phyloP scores from a whole-genome alignment of 495 filamentous ascomycete species.

The Cercophora newfieldiana region DNA sequence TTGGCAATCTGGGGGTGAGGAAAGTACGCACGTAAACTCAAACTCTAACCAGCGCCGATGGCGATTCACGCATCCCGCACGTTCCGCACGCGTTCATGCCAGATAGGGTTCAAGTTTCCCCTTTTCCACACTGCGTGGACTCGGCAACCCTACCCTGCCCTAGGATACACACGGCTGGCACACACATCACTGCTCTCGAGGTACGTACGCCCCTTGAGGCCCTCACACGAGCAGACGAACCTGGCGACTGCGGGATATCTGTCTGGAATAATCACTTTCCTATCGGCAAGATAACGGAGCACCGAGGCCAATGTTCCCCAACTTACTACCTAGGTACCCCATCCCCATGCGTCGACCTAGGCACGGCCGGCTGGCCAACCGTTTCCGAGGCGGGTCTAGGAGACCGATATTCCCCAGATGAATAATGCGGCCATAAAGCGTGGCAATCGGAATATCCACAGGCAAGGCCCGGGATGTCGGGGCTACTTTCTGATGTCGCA shows the following conservation, averaged over 20 bases:
- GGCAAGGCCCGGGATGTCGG: not conserved
- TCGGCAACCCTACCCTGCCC: not conserved
- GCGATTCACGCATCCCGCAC: not conserved
- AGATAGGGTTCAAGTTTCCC: not conserved
- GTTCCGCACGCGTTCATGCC: not conserved
- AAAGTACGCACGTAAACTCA: conserved; percentile 7
- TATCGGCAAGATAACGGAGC: not conserved
- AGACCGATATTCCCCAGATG: conserved; percentile 10
- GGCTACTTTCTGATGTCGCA: not conserved
- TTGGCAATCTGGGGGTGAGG: not conserved
- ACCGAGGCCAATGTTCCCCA: not conserved
- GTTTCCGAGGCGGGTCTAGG: conserved; percentile 1
- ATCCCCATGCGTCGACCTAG: no score
- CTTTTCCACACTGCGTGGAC: not conserved
- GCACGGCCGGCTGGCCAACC: not conserved
- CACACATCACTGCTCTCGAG: not conserved
- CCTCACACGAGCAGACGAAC: not conserved
- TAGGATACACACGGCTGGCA: no score
- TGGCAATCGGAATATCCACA: not conserved
- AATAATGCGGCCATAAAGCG: no score
- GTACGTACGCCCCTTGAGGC: not conserved
- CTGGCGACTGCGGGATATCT: not conserved
- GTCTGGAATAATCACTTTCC: not conserved
- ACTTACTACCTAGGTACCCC: not conserved
- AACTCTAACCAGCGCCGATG: not conserved